These are phyloP conservation scores for Scleroderma citrinum DNA, from an alignment of 768 basidiomycete genomes.

Conservation along the genomic window DNA sequence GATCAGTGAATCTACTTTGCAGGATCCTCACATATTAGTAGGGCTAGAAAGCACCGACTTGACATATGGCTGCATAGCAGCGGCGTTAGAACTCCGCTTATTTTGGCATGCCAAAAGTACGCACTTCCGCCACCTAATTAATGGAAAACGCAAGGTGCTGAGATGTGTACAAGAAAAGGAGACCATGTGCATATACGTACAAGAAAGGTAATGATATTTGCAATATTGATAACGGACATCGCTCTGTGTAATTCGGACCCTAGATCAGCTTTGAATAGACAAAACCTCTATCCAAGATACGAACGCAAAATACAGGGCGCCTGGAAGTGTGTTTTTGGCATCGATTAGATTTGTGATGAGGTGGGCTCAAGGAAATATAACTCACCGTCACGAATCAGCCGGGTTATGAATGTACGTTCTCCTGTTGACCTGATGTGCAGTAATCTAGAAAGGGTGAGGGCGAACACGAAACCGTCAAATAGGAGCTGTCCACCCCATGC, in stretches of 20 bases:
- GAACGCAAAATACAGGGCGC: background rate
- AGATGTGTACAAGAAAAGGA: background rate
- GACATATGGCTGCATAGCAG: background rate
- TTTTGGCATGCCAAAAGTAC: background rate
- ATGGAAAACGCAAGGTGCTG: background rate
- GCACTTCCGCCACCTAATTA: background rate
- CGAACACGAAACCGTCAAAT: constrained; percentile 15
- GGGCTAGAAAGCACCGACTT: background rate
- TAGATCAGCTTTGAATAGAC: background rate
- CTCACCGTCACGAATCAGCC: background rate
- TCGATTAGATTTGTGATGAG: too few species aligned
- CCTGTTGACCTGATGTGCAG: background rate
- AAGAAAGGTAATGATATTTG: constrained; percentile 2
- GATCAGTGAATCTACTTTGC: background rate
- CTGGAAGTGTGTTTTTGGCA: too few species aligned
- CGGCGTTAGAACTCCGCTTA: too few species aligned
- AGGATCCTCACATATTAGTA: background rate
- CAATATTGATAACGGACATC: constrained; percentile 1
- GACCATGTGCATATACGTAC: background rate
- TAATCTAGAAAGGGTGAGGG: constrained; percentile 6
- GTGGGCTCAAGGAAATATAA: too few species aligned
- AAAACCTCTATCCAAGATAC: background rate
- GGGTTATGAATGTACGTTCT: background rate
- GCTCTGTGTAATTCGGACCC: background rate
- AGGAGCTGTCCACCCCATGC: constrained; percentile 8